Base-by-base conservation (phyloP, 106 monocot species). In the Agapanthus africanus region DNA sequence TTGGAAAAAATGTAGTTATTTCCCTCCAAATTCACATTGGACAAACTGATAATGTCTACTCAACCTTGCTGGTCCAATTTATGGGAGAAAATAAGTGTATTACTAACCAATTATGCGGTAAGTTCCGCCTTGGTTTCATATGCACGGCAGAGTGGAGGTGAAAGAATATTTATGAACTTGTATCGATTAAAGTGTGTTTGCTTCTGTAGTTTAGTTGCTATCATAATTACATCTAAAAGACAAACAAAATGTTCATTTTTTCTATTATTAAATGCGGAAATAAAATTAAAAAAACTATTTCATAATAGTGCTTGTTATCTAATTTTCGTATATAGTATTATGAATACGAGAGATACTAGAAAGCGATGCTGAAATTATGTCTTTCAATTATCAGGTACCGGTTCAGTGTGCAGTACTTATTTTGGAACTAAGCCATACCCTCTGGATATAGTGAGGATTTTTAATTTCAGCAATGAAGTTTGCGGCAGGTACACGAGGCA, bases 371-470 rank as follows among this genome's bases (percentile, higher is more conserved):
- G 30, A 31, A n/a, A n/a, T n/a, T 32, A 22, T 68, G 19, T 73
- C 47, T 33, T 35, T 60, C 69, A 39, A 75, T 47, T 80, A 26
- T 28, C 73, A 90, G 89, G 89, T 59, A 80, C 82, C 15, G 84
- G 89, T 11, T 83, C 80, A 68, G 74, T 83, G 13, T 86, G 83
- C 49, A 78, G 70, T 77, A 90, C 80, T 40, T 80, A 83, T 59
- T 76, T 85, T 68, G 85, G 83, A 66, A 37, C 52, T 23, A 75
- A 34, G n/a, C 63, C 70, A 22, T 32, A 70, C 57, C 51, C 79
- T 68, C 69, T 80, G 19, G 90, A 85, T 72, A 90, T 90, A 57
- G 80, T 73, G 36, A 73, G 78, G 61, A 83, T 85, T 63, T 90
- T 85, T 66, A 90, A 90, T 75, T 85, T 85, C 70, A 78, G 63